A percentile compares a stretch with the other conserved stretches of the same genome.
Evolutionary conservation across 495 filamentous ascomycete species (phyloP).

Genomic region (Talaromyces wortmannii): DNA sequence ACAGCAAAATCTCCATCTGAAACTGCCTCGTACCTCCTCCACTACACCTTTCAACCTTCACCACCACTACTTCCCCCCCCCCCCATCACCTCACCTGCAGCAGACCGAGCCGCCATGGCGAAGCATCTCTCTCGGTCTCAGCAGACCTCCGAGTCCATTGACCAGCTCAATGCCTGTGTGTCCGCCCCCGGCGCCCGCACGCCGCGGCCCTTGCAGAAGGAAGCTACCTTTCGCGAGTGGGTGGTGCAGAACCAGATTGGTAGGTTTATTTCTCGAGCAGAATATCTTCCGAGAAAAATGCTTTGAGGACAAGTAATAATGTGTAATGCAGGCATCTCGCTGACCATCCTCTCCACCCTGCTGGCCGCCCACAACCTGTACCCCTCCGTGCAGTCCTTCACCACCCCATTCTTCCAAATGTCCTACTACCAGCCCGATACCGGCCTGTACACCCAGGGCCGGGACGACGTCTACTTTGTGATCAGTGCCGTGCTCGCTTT

Average conservation of each 20-base stretch:
- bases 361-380: conserved; percentile 71
- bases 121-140: conserved; percentile 22
- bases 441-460: conserved; percentile 64
- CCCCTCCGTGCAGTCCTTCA: conserved; percentile 69
- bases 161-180: conserved; percentile 35
- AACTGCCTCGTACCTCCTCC: too few species aligned
- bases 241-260: conserved; percentile 47
- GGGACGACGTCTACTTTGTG: conserved; percentile 75
- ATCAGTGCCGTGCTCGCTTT: conserved; percentile 74
- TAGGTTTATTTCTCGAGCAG: conserved; percentile 11
- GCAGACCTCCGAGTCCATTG: conserved; percentile 14
- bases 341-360: conserved; percentile 72
- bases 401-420: conserved; percentile 77
- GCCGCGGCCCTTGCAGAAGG: conserved; percentile 20
- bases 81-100: neutral
- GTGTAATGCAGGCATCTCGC: conserved; percentile 54
- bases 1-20: too few species aligned
- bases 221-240: conserved; percentile 45
- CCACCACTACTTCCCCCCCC: too few species aligned
- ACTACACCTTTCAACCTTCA: neutral
- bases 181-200: conserved; percentile 19
- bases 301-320: too few species aligned
- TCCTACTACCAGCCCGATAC: conserved; percentile 69
- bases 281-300: too few species aligned
- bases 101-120: conserved; percentile 18